Conservation (phyloP, 192 early-diverging fungal genomes). For the Coemansia sp. region DNA sequence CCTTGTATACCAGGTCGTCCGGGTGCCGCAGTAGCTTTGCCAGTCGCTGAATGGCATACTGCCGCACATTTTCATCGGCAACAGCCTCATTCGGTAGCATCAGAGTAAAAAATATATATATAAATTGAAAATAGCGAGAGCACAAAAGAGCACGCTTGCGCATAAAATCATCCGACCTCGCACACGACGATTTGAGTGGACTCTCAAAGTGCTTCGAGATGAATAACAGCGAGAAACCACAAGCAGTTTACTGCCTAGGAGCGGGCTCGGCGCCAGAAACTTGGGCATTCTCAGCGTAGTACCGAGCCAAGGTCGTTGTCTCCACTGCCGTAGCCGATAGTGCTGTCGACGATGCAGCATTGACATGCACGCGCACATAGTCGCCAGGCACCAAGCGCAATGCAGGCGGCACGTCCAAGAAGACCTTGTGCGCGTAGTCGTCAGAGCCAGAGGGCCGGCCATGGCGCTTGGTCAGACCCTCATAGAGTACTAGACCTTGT, state of each 20-base stretch:
- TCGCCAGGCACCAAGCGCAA: slow-evolving; percentile 25
- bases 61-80: slow-evolving; percentile 53
- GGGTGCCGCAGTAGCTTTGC: slow-evolving; percentile 86
- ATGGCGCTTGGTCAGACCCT: slow-evolving; percentile 49
- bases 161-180: too few relatives aligned
- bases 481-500: slow-evolving; percentile 57
- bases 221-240: too few relatives aligned
- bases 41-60: slow-evolving; percentile 75
- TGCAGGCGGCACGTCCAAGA: slow-evolving; percentile 41
- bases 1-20: slow-evolving; percentile 88
- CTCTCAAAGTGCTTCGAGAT: too few relatives aligned
- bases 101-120: not conserved
- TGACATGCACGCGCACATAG: slow-evolving; percentile 40
- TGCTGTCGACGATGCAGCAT: slow-evolving; percentile 41
- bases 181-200: too few relatives aligned
- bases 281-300: slow-evolving; percentile 30
- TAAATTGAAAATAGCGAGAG: not conserved
- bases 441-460: slow-evolving; percentile 56
- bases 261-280: too few relatives aligned
- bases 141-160: too few relatives aligned
- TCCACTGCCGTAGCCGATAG: slow-evolving; percentile 27
- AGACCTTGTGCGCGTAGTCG: slow-evolving; percentile 69
- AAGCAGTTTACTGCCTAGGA: too few relatives aligned
- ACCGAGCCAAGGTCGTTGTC: slow-evolving; percentile 27
- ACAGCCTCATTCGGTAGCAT: slow-evolving; percentile 34